Evolutionary conservation across 179 eudicot species (phyloP).

Genomic region (Beta macrorhiza): DNA sequence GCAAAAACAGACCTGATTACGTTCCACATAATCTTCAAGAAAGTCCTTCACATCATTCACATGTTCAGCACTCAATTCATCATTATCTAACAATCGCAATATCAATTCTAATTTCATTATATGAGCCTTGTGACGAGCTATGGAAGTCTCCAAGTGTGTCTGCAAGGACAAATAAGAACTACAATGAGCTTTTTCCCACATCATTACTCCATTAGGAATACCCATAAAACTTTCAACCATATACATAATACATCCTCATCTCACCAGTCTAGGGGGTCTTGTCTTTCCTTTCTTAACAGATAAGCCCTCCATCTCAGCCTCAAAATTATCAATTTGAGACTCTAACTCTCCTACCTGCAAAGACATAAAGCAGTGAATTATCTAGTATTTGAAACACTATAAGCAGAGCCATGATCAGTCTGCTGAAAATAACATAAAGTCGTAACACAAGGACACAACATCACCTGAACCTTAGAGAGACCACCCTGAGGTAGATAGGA

Average conservation of each 20-base stretch:
- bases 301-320: conserved; percentile 96
- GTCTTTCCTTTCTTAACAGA: conserved; percentile 93
- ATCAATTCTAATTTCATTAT: conserved; percentile 91
- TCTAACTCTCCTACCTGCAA: conserved; percentile 86
- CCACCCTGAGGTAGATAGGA: no score
- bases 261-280: conserved; percentile 98
- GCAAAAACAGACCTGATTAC: conserved; percentile 71
- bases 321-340: conserved; percentile 93
- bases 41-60: conserved; percentile 96
- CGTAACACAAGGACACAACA: not conserved
- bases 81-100: conserved; percentile 88
- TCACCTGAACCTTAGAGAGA: not conserved
- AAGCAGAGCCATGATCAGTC: not conserved
- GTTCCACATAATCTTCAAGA: conserved; percentile 93
- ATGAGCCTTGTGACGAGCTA: conserved; percentile 94
- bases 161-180: conserved; percentile 30
- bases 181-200: not conserved
- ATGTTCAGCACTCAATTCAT: conserved; percentile 93
- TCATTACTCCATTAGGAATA: conserved; percentile 2
- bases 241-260: conserved; percentile 19
- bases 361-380: conserved; percentile 2
- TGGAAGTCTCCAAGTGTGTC: conserved; percentile 93
- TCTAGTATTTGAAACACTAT: not conserved
- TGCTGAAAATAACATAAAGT: not conserved
- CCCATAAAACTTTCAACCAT: not conserved